Base-by-base conservation (phyloP, 108 stramenopile genomes). In the Nitzschia sp. region DNA sequence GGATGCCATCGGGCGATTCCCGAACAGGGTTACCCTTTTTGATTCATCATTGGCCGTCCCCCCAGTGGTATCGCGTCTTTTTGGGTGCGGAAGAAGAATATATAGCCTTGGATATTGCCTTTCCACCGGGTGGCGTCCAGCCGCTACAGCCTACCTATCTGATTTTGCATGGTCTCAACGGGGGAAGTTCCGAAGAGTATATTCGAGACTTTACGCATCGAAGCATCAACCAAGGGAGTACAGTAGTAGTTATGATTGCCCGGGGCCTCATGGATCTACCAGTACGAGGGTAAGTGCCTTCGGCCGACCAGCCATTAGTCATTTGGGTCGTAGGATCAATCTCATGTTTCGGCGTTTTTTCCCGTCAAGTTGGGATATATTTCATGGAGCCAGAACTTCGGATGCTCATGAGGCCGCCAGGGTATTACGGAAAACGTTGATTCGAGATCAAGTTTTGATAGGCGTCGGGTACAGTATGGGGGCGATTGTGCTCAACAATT, bases 111-210 rank as follows among this genome's bases (percentile, higher is more conserved):
- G 95, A 97, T 72, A 67, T 94, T 54, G 75, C 84, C n/a, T 86
- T 95, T 69, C 65, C 65, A 11, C 30, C 65, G 2, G 74, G 78
- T 4, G 58, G 64, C 2, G 19, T 45, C 19, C 26, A 55, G 1
- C 23, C 13, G 13, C 23, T 36, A 11, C 84, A 87, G 25, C 95
- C 95, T 6, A 73, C 96, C 11, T 95, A 93, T 79, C 30, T 97
- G 3, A 73, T 97, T 0, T 70, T 97, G 34, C 97, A 97, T 79
- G 97, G 97, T 8, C 79, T 97, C 29, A 94, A 93, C 55, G 95
- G 97, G 26, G 95, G 95, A 0, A 80, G 76, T 29, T 64, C 77
- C 3, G 95, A 97, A 76, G 86, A 88, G 46, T 97, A 95, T 70
- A 81, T 97, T 56, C 71, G 77, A 42, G 95, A 97, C 45, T 76